Evolutionary conservation across 2,329 filamentous ascomycete genomes (phyloP), one percentile per base, ranked within the genome.

Genomic region (Colletotrichum karsti): DNA sequence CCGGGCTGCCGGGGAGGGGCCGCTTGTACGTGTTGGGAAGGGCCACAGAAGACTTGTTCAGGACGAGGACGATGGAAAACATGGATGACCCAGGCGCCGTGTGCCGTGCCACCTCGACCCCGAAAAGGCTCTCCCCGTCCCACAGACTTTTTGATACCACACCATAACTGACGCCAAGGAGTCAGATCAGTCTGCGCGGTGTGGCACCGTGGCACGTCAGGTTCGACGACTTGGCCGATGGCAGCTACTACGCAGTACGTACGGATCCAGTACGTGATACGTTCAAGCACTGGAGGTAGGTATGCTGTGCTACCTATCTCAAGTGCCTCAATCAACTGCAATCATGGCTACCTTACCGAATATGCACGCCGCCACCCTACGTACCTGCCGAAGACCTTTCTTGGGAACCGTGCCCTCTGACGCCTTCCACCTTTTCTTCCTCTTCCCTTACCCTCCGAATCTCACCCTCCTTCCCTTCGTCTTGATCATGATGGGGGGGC

Each of bases 121-220:
- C 61, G 60, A 68, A 65, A 64, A 65, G 51, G 44, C 53, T 65
- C 62, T 55, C 30, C 58, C 63, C 54, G 61, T 53, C 61, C 46
- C 65, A 65, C 65, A 68, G 54, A 68, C 55, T 58, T 41, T 60
- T 41, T 55, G 55, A 46, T 39, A 42, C 65, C 37, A 60, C 61
- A 61, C 65, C 55, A 58, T 33, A 48, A 64, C 37, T 55, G 53
- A 64, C 60, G 66, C 62, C 66, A 61, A 69, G 66, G 50, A 61
- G 66, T 61, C 61, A 68, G 61, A 50, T 68, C 66, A 63, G 60
- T 64, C 65, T 54, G 41, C 53, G 46, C 60, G 41, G 54, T 51
- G 63, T 60, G 63, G 39, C 59, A 54, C 37, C 41, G 60, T 62
- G 59, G 59, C 59, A 63, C 60, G 59, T 57, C 60, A 63, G 60